Evolutionary conservation across 2,329 filamentous ascomycete species (phyloP).

Genomic region (Ceratocystis lukuohia): DNA sequence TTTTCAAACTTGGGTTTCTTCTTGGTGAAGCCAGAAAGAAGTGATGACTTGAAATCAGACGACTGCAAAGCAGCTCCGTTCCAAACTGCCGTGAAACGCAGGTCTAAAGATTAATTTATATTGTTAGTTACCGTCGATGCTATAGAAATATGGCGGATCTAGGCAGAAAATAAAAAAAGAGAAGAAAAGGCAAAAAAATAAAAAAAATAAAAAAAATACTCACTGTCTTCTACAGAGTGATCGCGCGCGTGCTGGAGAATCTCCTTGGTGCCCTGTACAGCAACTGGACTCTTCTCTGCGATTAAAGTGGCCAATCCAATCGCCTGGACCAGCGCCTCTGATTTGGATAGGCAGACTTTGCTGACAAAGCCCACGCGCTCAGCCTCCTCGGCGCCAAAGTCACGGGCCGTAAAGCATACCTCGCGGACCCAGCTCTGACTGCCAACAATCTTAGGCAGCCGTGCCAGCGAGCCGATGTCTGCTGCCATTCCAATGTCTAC

Average conservation of each 20-base stretch:
- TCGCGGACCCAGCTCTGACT: conserved; percentile 68
- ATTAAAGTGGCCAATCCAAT: conserved; percentile 51
- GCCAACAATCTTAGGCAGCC: conserved; percentile 60
- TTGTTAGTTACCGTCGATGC: neutral
- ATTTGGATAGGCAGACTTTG: conserved; percentile 49
- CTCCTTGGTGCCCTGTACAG: conserved; percentile 78
- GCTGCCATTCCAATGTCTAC: conserved; percentile 72
- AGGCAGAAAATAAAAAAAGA: neutral
- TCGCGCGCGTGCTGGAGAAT: conserved; percentile 71
- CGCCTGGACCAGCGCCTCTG: conserved; percentile 46
- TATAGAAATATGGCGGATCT: neutral
- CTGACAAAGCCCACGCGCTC: conserved; percentile 56
- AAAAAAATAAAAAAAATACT: conserved; percentile 25
- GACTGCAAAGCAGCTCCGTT: conserved; percentile 75
- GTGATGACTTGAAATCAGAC: conserved; percentile 57
- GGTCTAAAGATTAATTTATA: conserved; percentile 30
- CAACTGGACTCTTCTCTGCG: conserved; percentile 73
- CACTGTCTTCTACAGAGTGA: conserved; percentile 61
- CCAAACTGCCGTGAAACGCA: conserved; percentile 79
- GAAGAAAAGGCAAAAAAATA: neutral
- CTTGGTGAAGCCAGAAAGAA: conserved; percentile 66
- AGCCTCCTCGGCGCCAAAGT: conserved; percentile 58
- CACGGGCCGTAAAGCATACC: conserved; percentile 55
- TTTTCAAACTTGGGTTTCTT: conserved; percentile 74
- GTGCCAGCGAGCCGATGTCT: conserved; percentile 61